These are phyloP conservation scores for Xylariaceae sp. DNA, from an alignment of 2,329 filamentous ascomycete species.

Conservation along the genomic window DNA sequence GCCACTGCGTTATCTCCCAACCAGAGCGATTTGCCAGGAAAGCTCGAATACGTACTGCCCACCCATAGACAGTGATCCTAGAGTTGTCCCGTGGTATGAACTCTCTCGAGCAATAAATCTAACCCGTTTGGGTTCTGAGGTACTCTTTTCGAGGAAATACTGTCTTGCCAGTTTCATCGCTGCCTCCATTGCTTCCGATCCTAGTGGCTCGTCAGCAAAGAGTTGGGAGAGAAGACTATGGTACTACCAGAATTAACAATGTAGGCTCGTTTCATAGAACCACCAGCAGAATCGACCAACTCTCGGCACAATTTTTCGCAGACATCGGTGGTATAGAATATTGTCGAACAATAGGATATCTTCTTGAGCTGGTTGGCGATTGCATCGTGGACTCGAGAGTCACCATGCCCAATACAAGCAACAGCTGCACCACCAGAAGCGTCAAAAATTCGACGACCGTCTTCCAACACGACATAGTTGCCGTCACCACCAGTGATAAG, in stretches of 20 bases:
- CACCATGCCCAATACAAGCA: slow-evolving; percentile 45
- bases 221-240: not conserved
- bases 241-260: slow-evolving; percentile 36
- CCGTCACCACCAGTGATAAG: slow-evolving; percentile 35
- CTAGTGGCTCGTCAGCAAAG: slow-evolving; percentile 30
- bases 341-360: slow-evolving; percentile 42
- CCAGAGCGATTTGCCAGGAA: too few relatives aligned
- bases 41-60: slow-evolving; percentile 49
- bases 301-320: slow-evolving; percentile 25
- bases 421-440: slow-evolving; percentile 47
- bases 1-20: too few relatives aligned
- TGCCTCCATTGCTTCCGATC: slow-evolving; percentile 63
- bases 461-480: slow-evolving; percentile 38
- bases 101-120: slow-evolving; percentile 65
- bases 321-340: slow-evolving; percentile 26
- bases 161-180: slow-evolving; percentile 61
- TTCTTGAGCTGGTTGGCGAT: slow-evolving; percentile 39
- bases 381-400: slow-evolving; percentile 40
- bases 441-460: slow-evolving; percentile 43
- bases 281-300: slow-evolving; percentile 31
- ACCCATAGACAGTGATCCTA: slow-evolving; percentile 64
- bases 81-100: slow-evolving; percentile 71
- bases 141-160: slow-evolving; percentile 54
- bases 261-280: slow-evolving; percentile 34
- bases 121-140: slow-evolving; percentile 53